Conservation (phyloP, 495 filamentous ascomycete species). For the Hypoxylon cercidicola region DNA sequence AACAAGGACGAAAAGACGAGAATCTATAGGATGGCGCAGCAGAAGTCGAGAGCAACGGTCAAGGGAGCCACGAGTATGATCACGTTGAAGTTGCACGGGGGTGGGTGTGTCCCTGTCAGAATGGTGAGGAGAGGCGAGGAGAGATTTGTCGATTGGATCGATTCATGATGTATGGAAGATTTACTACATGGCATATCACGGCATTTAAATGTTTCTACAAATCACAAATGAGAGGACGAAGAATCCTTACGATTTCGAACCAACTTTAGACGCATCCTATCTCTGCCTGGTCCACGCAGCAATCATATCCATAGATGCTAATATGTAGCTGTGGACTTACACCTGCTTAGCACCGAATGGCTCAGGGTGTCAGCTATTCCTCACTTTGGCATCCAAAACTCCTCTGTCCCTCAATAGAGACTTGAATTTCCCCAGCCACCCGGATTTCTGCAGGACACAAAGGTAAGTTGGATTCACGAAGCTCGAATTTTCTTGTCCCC, state of each 20-base stretch:
- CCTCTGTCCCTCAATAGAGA: not conserved
- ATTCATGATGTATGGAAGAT: slow-evolving; percentile 24
- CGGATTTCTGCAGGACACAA: slow-evolving; percentile 1
- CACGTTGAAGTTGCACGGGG: slow-evolving; percentile 70
- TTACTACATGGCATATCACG: slow-evolving; percentile 3
- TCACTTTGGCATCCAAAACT: not conserved
- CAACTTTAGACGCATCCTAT: no score
- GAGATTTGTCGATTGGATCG: slow-evolving; percentile 61
- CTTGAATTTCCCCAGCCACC: slow-evolving; percentile 6
- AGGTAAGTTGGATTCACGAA: slow-evolving; percentile 9
- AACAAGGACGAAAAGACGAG: slow-evolving; percentile 54
- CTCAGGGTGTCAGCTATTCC: not conserved
- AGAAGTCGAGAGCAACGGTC: slow-evolving; percentile 58
- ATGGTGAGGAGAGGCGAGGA: slow-evolving; percentile 71
- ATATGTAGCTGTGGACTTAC: no score
- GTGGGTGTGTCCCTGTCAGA: slow-evolving; percentile 65
- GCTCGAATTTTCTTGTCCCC: slow-evolving; percentile 18
- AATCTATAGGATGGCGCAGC: slow-evolving; percentile 65
- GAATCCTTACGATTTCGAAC: no score
- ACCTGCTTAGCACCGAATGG: not conserved
- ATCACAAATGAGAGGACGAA: no score
- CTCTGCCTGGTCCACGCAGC: no score
- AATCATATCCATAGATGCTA: not conserved
- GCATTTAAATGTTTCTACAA: slow-evolving; percentile 6
- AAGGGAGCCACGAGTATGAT: slow-evolving; percentile 62